These are phyloP conservation scores for Hygrocybe coccinea DNA, from an alignment of 768 basidiomycete species.

Conservation along the genomic window DNA sequence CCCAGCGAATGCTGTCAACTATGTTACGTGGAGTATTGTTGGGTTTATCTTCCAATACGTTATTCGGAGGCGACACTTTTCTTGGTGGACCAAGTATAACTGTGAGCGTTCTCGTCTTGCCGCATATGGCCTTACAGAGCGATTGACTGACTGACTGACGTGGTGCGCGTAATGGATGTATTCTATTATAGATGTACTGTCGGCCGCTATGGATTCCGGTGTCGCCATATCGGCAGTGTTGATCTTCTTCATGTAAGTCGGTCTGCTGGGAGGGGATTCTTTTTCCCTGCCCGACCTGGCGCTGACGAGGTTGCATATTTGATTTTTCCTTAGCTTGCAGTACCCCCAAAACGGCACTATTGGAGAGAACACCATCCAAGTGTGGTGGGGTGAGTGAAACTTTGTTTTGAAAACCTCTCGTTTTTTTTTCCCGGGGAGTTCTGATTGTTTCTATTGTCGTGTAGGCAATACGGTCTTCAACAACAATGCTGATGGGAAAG, in stretches of 20 bases:
- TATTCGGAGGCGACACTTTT: conserved; percentile 55
- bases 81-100: conserved; percentile 69
- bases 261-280: no score
- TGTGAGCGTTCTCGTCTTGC: no score
- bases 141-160: no score
- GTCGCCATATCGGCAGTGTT: conserved; percentile 51
- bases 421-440: not conserved
- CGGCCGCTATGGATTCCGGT: conserved; percentile 69
- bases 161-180: no score
- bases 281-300: no score
- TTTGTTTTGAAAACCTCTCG: conserved; percentile 1
- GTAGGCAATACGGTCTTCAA: conserved; percentile 28
- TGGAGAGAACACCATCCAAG: conserved; percentile 46
- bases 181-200: conserved; percentile 48
- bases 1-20: conserved; percentile 64
- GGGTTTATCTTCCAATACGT: conserved; percentile 64
- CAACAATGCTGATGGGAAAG: conserved; percentile 38
- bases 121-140: no score
- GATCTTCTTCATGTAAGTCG: conserved; percentile 44
- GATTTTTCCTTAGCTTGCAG: conserved; percentile 59
- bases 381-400: conserved; percentile 56
- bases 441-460: not conserved
- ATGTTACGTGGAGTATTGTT: conserved; percentile 60
- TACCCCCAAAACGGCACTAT: conserved; percentile 60
- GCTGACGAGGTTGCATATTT: conserved; percentile 30